Conservation (phyloP, 164 flowering plant genomes). For the Nelumbo lutea region DNA sequence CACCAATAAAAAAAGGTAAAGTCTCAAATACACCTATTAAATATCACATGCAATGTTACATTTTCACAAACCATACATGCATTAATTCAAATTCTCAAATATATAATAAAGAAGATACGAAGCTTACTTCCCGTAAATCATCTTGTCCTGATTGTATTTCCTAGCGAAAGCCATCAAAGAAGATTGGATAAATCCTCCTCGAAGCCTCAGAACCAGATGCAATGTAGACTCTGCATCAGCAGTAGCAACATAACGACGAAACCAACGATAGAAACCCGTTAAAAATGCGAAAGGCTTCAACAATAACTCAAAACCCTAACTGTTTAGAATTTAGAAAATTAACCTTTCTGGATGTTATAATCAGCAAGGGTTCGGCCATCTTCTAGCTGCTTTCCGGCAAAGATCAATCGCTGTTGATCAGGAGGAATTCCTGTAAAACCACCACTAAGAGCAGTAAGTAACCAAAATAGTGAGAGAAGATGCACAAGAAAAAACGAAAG, state of each 20-base stretch:
- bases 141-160: slow-evolving; percentile 4
- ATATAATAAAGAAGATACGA: not conserved
- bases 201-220: slow-evolving; percentile 33
- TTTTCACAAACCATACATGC: too few relatives aligned
- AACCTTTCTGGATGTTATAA: slow-evolving; percentile 33
- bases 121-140: slow-evolving; percentile 28
- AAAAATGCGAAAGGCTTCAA: not conserved
- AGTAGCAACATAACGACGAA: not conserved
- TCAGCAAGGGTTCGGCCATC: slow-evolving; percentile 18
- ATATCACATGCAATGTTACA: too few relatives aligned
- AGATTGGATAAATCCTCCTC: slow-evolving; percentile 30
- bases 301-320: too few relatives aligned
- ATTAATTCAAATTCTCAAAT: not conserved
- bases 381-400: too few relatives aligned
- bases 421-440: slow-evolving; percentile 24
- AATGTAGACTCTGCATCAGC: slow-evolving; percentile 23
- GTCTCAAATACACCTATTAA: too few relatives aligned
- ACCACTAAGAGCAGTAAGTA: not conserved
- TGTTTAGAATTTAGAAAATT: too few relatives aligned
- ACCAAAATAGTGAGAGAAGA: not conserved
- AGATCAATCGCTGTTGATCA: not conserved
- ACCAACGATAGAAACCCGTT: not conserved
- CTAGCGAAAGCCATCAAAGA: slow-evolving; percentile 29
- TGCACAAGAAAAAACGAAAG: not conserved
- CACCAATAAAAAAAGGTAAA: too few relatives aligned